Evolutionary conservation across 257 asterid species (phyloP).

Genomic region (Nicotiana otophora): DNA sequence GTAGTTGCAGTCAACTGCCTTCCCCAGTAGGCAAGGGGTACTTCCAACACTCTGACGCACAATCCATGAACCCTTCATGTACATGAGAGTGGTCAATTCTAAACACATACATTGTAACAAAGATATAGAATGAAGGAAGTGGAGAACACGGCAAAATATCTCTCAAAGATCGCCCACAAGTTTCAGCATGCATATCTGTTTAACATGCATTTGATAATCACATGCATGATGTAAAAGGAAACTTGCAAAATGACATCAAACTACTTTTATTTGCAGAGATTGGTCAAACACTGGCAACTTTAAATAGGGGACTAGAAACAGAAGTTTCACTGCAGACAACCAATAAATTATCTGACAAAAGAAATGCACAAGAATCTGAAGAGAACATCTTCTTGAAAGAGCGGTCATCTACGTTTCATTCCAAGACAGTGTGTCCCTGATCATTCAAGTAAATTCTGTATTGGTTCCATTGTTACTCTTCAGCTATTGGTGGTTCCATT

Average conservation of each 20-base stretch:
- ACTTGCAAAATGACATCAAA: neutral
- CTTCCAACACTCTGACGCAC: constrained; percentile 99
- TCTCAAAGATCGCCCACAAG: neutral
- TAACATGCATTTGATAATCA: neutral
- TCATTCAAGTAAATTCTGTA: constrained; percentile 2
- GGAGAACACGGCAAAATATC: neutral
- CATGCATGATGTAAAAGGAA: neutral
- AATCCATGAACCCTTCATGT: constrained; percentile 92
- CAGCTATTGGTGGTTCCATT: neutral
- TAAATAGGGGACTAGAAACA: neutral
- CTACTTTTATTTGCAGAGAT: neutral
- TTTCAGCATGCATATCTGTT: neutral
- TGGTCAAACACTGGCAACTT: neutral
- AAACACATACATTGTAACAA: constrained; percentile 1
- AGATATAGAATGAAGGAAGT: neutral
- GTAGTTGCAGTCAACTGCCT: constrained; percentile 96
- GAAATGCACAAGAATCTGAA: neutral
- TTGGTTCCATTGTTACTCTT: neutral
- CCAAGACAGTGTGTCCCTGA: neutral
- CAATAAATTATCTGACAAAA: neutral
- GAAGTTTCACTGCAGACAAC: neutral
- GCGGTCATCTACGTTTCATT: neutral
- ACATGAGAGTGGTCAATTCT: neutral
- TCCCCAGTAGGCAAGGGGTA: constrained; percentile 95
- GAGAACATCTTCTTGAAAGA: neutral